phyloP scores from a whole-genome alignment of 2,329 filamentous ascomycete genomes.

The Alternaria tenuissima region DNA sequence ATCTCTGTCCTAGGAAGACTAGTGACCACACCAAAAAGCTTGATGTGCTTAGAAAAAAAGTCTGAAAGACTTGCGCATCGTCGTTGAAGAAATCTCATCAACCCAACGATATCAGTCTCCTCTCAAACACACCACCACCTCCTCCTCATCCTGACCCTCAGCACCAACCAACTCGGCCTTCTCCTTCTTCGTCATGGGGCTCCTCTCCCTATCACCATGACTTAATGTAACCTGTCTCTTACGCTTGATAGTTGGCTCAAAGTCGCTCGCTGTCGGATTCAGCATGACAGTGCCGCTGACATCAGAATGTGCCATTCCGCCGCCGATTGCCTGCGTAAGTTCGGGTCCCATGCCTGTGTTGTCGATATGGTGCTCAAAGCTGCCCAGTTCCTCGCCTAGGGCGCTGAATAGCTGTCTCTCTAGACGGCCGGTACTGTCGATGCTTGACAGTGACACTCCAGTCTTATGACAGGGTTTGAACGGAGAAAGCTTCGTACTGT shows the following conservation, averaged over 20 bases:
- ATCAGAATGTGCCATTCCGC: conserved; percentile 5
- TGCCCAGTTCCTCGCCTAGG: conserved; percentile 41
- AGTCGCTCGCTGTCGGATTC: conserved; percentile 14
- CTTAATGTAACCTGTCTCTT: conserved; percentile 39
- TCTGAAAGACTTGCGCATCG: neutral
- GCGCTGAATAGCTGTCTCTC: conserved; percentile 43
- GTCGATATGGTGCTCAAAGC: conserved; percentile 29
- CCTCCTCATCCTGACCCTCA: neutral
- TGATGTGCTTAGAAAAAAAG: neutral
- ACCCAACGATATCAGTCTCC: neutral
- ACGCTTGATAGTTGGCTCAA: conserved; percentile 35
- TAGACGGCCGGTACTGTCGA: conserved; percentile 39
- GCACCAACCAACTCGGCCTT: conserved; percentile 13
- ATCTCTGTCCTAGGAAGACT: neutral
- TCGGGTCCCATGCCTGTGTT: conserved; percentile 24
- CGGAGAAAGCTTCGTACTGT: conserved; percentile 17
- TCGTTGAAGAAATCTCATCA: neutral
- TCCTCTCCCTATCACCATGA: conserved; percentile 22
- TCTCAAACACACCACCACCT: conserved; percentile 3
- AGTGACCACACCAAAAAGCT: neutral
- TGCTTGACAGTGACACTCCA: conserved; percentile 31
- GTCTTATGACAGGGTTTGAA: conserved; percentile 35
- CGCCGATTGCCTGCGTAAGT: conserved; percentile 16
- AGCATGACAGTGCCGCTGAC: conserved; percentile 8
- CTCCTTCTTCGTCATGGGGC: conserved; percentile 38